A percentile compares a stretch with the other conserved stretches of the same genome.
phyloP scores from a whole-genome alignment of 208 protist species.

The Trypanosoma avium region DNA sequence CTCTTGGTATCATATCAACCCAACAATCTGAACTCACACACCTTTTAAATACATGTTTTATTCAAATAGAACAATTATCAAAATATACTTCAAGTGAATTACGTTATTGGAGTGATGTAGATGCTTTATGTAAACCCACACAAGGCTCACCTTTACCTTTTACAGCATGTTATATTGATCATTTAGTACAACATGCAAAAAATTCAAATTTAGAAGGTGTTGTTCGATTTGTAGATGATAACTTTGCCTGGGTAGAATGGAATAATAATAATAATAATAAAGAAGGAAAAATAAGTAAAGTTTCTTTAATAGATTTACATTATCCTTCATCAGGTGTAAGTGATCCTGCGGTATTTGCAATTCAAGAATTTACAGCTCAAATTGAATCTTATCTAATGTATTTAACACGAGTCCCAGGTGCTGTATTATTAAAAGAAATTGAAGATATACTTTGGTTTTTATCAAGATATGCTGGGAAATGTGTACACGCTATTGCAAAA shows the following conservation, averaged over 20 bases:
- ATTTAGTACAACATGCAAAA: conserved; percentile 17
- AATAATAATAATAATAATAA: conserved; percentile 15
- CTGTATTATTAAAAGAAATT: conserved; percentile 19
- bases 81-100: conserved; percentile 4
- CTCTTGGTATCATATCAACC: conserved; percentile 11
- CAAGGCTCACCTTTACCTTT: conserved; percentile 16
- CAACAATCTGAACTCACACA: conserved; percentile 14
- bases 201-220: conserved; percentile 16
- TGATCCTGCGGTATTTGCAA: conserved; percentile 32
- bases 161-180: conserved; percentile 18
- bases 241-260: conserved; percentile 28
- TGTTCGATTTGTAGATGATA: conserved; percentile 11
- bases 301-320: conserved; percentile 15
- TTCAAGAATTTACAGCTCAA: conserved; percentile 26
- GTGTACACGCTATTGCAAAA: conserved; percentile 9
- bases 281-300: neutral
- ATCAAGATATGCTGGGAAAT: conserved; percentile 10
- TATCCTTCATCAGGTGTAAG: conserved; percentile 35
- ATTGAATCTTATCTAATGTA: conserved; percentile 35
- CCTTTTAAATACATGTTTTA: conserved; percentile 13
- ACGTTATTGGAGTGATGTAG: conserved; percentile 17
- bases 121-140: conserved; percentile 1
- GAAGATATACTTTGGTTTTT: conserved; percentile 31
- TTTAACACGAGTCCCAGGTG: conserved; percentile 5
- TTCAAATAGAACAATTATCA: conserved; percentile 10